Evolutionary conservation across 805 yeast species (phyloP), one percentile per base, ranked within the genome.

Genomic region (Yamadazyma akitaensis): DNA sequence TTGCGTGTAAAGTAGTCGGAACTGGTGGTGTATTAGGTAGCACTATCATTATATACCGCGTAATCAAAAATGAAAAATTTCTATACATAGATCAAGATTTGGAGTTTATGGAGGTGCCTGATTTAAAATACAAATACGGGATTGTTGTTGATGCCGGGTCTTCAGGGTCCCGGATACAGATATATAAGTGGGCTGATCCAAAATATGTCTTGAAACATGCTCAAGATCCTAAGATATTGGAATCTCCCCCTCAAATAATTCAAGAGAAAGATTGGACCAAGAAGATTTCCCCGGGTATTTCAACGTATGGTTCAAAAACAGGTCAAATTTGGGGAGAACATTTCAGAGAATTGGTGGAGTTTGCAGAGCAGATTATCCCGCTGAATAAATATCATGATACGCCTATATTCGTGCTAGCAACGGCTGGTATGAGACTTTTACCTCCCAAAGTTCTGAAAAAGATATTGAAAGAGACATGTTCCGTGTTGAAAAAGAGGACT

Each of bases 121-220:
- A 48, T 33, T 44, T 45, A 1, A 37, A 47, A 17, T 46, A 56
- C 49, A 65, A 73, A 42, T 91, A 88, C 70, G 97, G 96, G 24
- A 84, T 94, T 26, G 95, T 92, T 13, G 77, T 92, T 2, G 99
- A 92, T 64, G 89, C 97, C 0, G 99, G 99, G 1, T 90, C 97
- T 1, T 87, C 96, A 0, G 99, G 99, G 1, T 89, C 97, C 3
- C 72, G 99, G 44, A 75, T 87, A 13, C 91, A 88, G 62, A 79
- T 92, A 10, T 92, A 88, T 62, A 73, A 77, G 49, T 92, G 97
- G 97, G 76, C 76, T 12, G 82, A 82, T 55, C 70, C 63, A 25
- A 61, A 59, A 16, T 44, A 42, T 35, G 44, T 52, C 7, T 39
- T 36, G 26, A 43, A 51, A 9, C 35, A 41, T 18, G 50, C 66